phyloP scores from a whole-genome alignment of 345 rosid genomes.

The Hevea brasiliensis region DNA sequence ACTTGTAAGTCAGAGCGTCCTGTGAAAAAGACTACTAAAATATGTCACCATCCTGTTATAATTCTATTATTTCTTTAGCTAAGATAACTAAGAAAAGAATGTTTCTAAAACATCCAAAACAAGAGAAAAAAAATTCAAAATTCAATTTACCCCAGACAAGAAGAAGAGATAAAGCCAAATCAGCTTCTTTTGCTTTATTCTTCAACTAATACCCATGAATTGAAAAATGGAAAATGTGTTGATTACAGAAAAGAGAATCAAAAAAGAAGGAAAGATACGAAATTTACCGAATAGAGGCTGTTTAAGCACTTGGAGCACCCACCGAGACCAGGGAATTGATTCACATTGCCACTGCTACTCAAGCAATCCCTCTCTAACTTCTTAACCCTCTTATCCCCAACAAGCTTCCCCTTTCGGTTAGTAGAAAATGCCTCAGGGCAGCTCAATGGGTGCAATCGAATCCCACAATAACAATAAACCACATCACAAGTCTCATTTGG shows the following conservation, averaged over 20 bases:
- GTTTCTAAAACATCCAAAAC: neutral
- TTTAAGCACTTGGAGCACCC: slow-evolving; percentile 82
- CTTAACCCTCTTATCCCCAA: slow-evolving; percentile 60
- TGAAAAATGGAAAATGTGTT: neutral
- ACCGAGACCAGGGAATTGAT: slow-evolving; percentile 60
- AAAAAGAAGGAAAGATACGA: neutral
- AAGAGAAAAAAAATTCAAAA: neutral
- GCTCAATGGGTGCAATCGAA: slow-evolving; percentile 69
- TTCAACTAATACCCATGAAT: neutral
- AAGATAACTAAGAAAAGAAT: neutral
- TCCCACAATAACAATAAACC: slow-evolving; percentile 87
- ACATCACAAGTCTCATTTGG: slow-evolving; percentile 86
- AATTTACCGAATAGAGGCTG: slow-evolving; percentile 56
- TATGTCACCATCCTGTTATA: neutral
- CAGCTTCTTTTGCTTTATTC: too few species aligned
- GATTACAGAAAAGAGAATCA: neutral
- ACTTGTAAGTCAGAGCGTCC: neutral
- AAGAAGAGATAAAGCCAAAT: neutral
- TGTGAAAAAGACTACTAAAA: neutral
- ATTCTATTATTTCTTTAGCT: neutral
- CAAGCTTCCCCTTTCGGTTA: slow-evolving; percentile 52
- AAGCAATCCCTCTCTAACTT: slow-evolving; percentile 69
- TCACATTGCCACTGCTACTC: slow-evolving; percentile 44
- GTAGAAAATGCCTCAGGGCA: slow-evolving; percentile 68
- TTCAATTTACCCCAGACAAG: neutral